Evolutionary conservation across 176 grass and related monocot genomes (phyloP).

Genomic region (Carex cristatella): DNA sequence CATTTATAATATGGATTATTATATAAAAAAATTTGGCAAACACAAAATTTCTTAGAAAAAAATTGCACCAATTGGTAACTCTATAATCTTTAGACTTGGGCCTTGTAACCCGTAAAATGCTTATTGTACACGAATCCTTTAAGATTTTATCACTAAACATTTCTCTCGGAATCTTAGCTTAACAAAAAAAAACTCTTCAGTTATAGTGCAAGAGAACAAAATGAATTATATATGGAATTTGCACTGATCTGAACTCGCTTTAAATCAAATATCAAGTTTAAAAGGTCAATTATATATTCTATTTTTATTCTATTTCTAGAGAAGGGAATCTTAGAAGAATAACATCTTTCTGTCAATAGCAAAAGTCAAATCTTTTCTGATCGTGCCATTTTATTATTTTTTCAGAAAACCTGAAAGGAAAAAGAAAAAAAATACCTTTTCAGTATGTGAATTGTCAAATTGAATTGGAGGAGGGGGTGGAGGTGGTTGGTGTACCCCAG

Average conservation of each 20-base stretch:
- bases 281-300: not conserved
- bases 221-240: not conserved
- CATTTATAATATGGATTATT: not conserved
- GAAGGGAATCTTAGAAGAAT: not conserved
- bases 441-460: constrained; percentile 9
- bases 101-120: not conserved
- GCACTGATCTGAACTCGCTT: not conserved
- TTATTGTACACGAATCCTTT: not conserved
- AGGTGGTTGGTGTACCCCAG: not conserved
- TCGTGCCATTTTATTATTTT: not conserved
- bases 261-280: constrained; percentile 2
- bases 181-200: not conserved
- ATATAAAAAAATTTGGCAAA: not conserved
- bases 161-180: not conserved
- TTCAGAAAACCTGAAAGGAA: not conserved
- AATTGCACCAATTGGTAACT: not conserved
- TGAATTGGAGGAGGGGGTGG: constrained; percentile 11
- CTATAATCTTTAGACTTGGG: not conserved
- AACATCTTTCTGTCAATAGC: not conserved
- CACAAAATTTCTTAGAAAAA: not conserved
- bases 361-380: constrained; percentile 7
- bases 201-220: constrained; percentile 8
- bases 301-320: not conserved
- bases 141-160: not conserved
- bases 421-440: not conserved